Percentiles rank a stretch among this genome's conserved stretches.
These are phyloP conservation scores for Amanita phalloides DNA, from an alignment of 768 basidiomycete genomes.

Conservation along the genomic window DNA sequence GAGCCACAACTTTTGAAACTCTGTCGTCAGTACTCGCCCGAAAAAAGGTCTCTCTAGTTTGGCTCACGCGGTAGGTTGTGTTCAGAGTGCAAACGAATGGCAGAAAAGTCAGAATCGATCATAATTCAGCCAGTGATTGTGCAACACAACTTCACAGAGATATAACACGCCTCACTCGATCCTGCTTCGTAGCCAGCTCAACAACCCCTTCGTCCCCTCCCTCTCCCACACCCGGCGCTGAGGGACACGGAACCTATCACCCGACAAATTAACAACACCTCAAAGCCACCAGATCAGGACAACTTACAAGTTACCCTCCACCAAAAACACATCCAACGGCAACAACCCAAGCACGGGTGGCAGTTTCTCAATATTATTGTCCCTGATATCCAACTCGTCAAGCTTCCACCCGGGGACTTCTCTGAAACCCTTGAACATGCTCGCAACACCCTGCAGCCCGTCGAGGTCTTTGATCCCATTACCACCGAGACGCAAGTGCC, in stretches of 20 bases:
- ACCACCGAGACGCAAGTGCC: conserved; percentile 57
- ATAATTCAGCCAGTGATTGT: not conserved
- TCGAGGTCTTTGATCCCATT: conserved; percentile 54
- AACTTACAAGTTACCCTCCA: conserved; percentile 77
- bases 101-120: too few relatives aligned
- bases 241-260: conserved; percentile 66
- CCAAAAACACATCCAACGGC: conserved; percentile 71
- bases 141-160: not conserved
- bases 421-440: conserved; percentile 53
- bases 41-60: too few relatives aligned
- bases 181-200: conserved; percentile 71
- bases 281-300: not conserved
- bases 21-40: too few relatives aligned
- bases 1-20: too few relatives aligned
- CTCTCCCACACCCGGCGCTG: conserved; percentile 77
- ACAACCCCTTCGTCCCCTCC: conserved; percentile 72
- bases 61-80: too few relatives aligned
- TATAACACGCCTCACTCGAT: conserved; percentile 32
- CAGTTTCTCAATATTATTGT: conserved; percentile 68
- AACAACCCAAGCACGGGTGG: conserved; percentile 63
- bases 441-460: conserved; percentile 52
- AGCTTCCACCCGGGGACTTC: conserved; percentile 60
- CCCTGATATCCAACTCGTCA: conserved; percentile 74
- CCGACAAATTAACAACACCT: not conserved
- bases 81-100: too few relatives aligned